Evolutionary conservation across 768 basidiomycete species (phyloP).

Genomic region (Boletus rex-veris): DNA sequence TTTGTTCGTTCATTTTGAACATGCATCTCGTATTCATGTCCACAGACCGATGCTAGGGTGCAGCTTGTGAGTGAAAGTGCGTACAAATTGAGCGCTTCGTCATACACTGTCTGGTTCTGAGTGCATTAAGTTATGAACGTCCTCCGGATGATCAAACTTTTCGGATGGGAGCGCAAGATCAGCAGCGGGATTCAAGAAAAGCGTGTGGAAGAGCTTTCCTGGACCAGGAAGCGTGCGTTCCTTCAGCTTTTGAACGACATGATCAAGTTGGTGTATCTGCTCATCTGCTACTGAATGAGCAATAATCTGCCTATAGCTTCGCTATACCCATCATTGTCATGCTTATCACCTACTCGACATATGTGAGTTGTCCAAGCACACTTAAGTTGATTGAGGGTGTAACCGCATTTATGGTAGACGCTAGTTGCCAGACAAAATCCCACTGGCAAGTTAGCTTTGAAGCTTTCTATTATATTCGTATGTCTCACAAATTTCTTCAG

Average conservation of each 20-base stretch:
- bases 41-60: constrained; percentile 35
- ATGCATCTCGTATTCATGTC: constrained; percentile 36
- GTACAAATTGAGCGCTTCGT: constrained; percentile 15
- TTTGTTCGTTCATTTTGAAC: neutral
- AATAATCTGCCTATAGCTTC: constrained; percentile 36
- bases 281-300: neutral
- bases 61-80: constrained; percentile 58
- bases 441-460: constrained; percentile 2
- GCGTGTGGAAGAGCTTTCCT: constrained; percentile 57
- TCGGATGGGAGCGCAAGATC: constrained; percentile 63
- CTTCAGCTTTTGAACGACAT: constrained; percentile 41
- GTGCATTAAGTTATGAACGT: constrained; percentile 44
- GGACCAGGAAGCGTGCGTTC: constrained; percentile 50
- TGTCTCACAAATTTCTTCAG: neutral
- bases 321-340: constrained; percentile 60
- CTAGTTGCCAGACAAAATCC: constrained; percentile 3
- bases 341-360: constrained; percentile 60
- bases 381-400: neutral
- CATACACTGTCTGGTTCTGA: neutral
- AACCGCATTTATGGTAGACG: neutral
- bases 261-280: constrained; percentile 12
- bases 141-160: constrained; percentile 67
- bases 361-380: constrained; percentile 36
- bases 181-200: constrained; percentile 49
- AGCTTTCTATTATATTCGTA: neutral